These are phyloP conservation scores for Cryptosporidium sp. DNA, from an alignment of 169 alveolate genomes.

Conservation along the genomic window DNA sequence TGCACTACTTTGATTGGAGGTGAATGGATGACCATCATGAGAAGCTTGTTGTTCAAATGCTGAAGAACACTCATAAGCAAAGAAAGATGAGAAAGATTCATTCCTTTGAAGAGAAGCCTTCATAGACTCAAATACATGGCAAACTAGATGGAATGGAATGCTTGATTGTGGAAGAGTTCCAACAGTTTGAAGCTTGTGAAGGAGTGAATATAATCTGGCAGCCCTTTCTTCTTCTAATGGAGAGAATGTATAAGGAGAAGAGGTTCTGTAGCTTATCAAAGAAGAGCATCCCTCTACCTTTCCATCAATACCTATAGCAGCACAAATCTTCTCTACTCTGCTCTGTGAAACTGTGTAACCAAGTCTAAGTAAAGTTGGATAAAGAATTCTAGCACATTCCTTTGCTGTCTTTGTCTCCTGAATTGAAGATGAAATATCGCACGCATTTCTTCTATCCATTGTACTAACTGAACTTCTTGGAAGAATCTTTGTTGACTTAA, in stretches of 20 bases:
- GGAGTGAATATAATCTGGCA: not conserved
- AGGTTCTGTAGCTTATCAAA: conserved; percentile 46
- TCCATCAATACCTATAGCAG: conserved; percentile 62
- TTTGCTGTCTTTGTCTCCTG: conserved; percentile 23
- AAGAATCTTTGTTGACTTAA: conserved; percentile 39
- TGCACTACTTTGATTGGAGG: not conserved
- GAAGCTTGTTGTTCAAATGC: conserved; percentile 71
- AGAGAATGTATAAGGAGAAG: conserved; percentile 10
- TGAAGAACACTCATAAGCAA: conserved; percentile 56
- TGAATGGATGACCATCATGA: conserved; percentile 39
- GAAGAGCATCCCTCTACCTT: conserved; percentile 43
- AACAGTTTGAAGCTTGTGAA: not conserved
- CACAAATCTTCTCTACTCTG: conserved; percentile 59
- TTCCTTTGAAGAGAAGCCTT: conserved; percentile 10
- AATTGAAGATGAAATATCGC: conserved; percentile 44
- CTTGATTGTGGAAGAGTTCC: conserved; percentile 2
- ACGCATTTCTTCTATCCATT: conserved; percentile 56
- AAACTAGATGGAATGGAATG: conserved; percentile 26
- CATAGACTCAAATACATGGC: conserved; percentile 74
- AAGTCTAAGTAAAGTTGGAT: conserved; percentile 57
- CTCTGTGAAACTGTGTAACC: conserved; percentile 52
- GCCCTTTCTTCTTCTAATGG: conserved; percentile 47
- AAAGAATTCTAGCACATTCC: conserved; percentile 34
- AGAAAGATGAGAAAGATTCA: conserved; percentile 45
- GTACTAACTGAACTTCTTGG: conserved; percentile 53